Percentiles rank a stretch among this genome's conserved stretches.
These are phyloP conservation scores for Hippophae gyantsensis DNA, from an alignment of 306 rosid species.

Conservation along the genomic window DNA sequence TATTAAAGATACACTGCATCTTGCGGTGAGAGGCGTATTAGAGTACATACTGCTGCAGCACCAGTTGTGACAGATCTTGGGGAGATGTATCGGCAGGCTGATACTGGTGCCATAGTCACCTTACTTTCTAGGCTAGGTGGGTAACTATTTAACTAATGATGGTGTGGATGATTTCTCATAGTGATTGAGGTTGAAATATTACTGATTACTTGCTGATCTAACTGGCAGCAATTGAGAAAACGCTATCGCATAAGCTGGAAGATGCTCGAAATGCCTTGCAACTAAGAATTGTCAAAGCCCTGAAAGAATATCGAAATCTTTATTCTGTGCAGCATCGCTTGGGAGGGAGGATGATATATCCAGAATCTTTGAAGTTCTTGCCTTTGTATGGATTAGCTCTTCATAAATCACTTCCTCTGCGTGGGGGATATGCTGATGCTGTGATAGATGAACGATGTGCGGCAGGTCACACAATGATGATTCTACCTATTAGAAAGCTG, in stretches of 20 bases:
- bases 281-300: slow-evolving; percentile 71
- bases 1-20: slow-evolving; percentile 85
- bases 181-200: slow-evolving; percentile 1
- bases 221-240: slow-evolving; percentile 83
- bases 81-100: slow-evolving; percentile 86
- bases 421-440: slow-evolving; percentile 82
- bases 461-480: slow-evolving; percentile 77
- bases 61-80: slow-evolving; percentile 85
- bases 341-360: slow-evolving; percentile 85
- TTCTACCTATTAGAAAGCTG: slow-evolving; percentile 65
- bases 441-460: slow-evolving; percentile 86
- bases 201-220: slow-evolving; percentile 24
- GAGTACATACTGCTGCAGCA: slow-evolving; percentile 89
- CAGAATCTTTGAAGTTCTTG: slow-evolving; percentile 76
- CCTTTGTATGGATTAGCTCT: slow-evolving; percentile 81
- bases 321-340: slow-evolving; percentile 90
- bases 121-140: slow-evolving; percentile 81
- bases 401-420: slow-evolving; percentile 71
- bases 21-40: slow-evolving; percentile 96
- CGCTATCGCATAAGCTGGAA: slow-evolving; percentile 76
- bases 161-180: slow-evolving; percentile 10
- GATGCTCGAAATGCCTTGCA: slow-evolving; percentile 79
- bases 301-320: slow-evolving; percentile 81
- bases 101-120: slow-evolving; percentile 77
- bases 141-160: slow-evolving; percentile 17